Evolutionary conservation across 1,284 basidiomycete species (phyloP).

Genomic region (Singerocomus inundabilis): DNA sequence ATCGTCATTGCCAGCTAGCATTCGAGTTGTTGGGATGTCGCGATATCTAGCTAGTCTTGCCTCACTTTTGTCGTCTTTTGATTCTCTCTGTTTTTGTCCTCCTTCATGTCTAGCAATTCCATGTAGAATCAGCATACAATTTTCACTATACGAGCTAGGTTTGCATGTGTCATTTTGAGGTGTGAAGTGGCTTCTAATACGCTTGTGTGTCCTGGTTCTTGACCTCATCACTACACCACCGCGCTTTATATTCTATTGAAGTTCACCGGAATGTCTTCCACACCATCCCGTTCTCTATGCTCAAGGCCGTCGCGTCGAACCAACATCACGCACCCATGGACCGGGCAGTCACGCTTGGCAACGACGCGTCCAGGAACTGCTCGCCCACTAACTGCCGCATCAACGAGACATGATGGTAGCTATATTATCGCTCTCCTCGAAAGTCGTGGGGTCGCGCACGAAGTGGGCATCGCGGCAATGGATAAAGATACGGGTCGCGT

Average conservation of each 20-base stretch:
- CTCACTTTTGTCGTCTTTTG: conserved; percentile 15
- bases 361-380: conserved; percentile 59
- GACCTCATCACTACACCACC: too few relatives aligned
- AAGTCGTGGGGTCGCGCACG: conserved; percentile 71
- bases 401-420: conserved; percentile 54
- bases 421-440: conserved; percentile 70
- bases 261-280: conserved; percentile 12
- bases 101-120: conserved; percentile 29
- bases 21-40: conserved; percentile 7
- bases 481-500: conserved; percentile 78
- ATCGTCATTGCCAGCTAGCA: conserved; percentile 3
- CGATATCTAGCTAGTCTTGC: conserved; percentile 30
- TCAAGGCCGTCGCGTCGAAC: conserved; percentile 19
- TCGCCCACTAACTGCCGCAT: conserved; percentile 61
- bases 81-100: conserved; percentile 6
- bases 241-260: too few relatives aligned
- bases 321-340: conserved; percentile 35
- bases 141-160: conserved; percentile 13
- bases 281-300: conserved; percentile 12
- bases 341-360: conserved; percentile 46
- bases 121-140: conserved; percentile 36
- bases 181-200: conserved; percentile 1
- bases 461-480: conserved; percentile 85
- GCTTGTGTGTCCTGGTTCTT: too few relatives aligned
- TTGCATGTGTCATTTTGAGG: background rate